phyloP scores from a whole-genome alignment of 2,329 filamentous ascomycete species.

The Xylariaceae sp. region DNA sequence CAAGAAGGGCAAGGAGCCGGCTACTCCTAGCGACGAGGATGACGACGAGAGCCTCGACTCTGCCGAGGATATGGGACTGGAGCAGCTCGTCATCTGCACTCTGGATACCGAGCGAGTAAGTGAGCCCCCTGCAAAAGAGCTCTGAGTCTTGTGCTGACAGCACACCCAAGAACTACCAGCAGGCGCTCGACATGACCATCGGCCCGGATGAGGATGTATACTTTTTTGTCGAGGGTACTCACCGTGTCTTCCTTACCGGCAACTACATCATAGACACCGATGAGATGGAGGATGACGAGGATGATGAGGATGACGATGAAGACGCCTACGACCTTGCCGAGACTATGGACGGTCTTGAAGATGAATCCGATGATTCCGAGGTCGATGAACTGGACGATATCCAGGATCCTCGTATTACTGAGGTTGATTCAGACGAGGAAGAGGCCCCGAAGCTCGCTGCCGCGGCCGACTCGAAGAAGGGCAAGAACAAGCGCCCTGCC shows the following conservation, averaged over 20 bases:
- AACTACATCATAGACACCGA: slow-evolving; percentile 80
- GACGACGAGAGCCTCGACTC: slow-evolving; percentile 51
- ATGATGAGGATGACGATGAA: slow-evolving; percentile 55
- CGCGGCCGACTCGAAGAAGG: slow-evolving; percentile 49
- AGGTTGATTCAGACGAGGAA: slow-evolving; percentile 73
- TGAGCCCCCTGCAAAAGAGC: slow-evolving; percentile 3
- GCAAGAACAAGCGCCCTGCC: slow-evolving; percentile 91
- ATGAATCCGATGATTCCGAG: slow-evolving; percentile 61
- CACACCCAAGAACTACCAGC: slow-evolving; percentile 72
- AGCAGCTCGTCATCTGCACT: slow-evolving; percentile 93
- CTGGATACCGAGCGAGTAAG: slow-evolving; percentile 85
- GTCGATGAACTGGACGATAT: slow-evolving; percentile 73
- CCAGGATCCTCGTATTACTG: slow-evolving; percentile 72
- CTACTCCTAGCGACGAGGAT: slow-evolving; percentile 34
- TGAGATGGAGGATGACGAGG: slow-evolving; percentile 55
- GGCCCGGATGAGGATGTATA: slow-evolving; percentile 82
- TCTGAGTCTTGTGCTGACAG: slow-evolving; percentile 12
- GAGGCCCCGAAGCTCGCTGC: slow-evolving; percentile 56
- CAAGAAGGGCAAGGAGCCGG: slow-evolving; percentile 66
- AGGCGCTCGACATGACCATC: slow-evolving; percentile 88
- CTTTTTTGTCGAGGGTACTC: slow-evolving; percentile 85
- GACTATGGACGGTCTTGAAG: slow-evolving; percentile 69
- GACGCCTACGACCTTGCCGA: slow-evolving; percentile 76
- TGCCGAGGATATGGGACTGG: slow-evolving; percentile 58
- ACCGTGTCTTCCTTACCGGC: slow-evolving; percentile 86